A percentile compares a stretch with the other conserved stretches of the same genome.
Evolutionary conservation across 371 early-diverging fungal species (phyloP).

Genomic region (Mucor lusitanicus): DNA sequence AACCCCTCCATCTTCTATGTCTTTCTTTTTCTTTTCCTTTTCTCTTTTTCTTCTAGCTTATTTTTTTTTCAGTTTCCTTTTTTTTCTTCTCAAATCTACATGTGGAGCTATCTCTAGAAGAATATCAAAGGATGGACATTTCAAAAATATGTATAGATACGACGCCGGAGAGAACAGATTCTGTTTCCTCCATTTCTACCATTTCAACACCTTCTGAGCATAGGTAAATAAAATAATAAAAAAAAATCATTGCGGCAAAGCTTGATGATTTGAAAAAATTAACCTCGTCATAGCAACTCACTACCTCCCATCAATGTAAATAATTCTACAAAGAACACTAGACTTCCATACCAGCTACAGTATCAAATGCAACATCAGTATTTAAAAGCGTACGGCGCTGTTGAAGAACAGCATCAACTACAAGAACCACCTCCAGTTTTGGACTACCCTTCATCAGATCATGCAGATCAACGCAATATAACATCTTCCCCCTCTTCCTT

Average conservation of each 20-base stretch:
- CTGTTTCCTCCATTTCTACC: background rate
- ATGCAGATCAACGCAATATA: background rate
- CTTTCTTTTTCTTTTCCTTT: background rate
- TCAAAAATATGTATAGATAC: conserved; percentile 21
- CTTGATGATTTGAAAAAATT: background rate
- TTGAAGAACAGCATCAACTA: background rate
- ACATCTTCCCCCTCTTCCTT: background rate
- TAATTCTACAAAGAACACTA: background rate
- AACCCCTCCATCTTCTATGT: background rate
- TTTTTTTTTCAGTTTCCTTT: background rate
- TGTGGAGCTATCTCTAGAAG: background rate
- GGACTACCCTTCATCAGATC: background rate
- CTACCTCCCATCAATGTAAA: conserved; percentile 1
- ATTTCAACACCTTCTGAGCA: background rate
- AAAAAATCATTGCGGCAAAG: background rate
- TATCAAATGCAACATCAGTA: conserved; percentile 2
- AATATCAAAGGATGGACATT: conserved; percentile 14
- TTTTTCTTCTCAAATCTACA: background rate
- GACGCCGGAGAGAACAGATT: background rate
- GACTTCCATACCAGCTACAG: background rate
- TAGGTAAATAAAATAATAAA: background rate
- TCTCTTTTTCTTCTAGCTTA: background rate
- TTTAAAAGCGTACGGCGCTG: background rate
- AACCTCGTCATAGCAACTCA: background rate
- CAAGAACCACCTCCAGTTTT: background rate